Percentiles rank a stretch among this genome's conserved stretches.
phyloP scores from a whole-genome alignment of 2,329 filamentous ascomycete genomes.

The Curvularia lunata region DNA sequence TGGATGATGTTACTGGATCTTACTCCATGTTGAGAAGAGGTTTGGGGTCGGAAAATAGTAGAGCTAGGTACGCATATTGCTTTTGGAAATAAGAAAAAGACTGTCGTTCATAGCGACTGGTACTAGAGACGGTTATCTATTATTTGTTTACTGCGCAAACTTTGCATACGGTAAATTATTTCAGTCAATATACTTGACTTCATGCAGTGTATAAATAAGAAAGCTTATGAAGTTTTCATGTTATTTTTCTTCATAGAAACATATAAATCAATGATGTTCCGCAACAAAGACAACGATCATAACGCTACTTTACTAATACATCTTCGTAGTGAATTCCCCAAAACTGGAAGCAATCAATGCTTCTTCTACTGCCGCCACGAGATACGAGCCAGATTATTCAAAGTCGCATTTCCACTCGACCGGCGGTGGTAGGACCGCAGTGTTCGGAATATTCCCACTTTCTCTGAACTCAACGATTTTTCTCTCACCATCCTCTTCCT shows the following conservation, averaged over 20 bases:
- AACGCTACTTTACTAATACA: background rate
- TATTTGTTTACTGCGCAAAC: background rate
- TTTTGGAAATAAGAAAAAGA: background rate
- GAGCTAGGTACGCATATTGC: background rate
- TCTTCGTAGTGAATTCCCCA: background rate
- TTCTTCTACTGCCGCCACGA: background rate
- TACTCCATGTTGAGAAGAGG: background rate
- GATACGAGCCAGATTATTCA: background rate
- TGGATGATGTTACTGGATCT: background rate
- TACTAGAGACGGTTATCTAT: background rate
- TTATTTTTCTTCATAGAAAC: background rate
- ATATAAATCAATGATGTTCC: background rate
- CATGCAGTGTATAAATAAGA: background rate
- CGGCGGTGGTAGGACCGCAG: conserved; percentile 29
- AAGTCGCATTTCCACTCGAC: conserved; percentile 36
- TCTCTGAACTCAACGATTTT: conserved; percentile 44
- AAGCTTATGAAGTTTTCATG: background rate
- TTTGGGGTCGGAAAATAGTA: background rate
- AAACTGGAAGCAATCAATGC: background rate
- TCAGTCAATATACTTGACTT: background rate
- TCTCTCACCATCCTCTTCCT: conserved; percentile 30
- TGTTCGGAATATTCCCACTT: conserved; percentile 42
- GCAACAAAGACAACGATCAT: background rate
- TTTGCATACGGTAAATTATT: background rate
- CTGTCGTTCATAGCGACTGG: background rate